Evolutionary conservation across 441 rosid species (phyloP).

Genomic region (Corymbia calophylla): DNA sequence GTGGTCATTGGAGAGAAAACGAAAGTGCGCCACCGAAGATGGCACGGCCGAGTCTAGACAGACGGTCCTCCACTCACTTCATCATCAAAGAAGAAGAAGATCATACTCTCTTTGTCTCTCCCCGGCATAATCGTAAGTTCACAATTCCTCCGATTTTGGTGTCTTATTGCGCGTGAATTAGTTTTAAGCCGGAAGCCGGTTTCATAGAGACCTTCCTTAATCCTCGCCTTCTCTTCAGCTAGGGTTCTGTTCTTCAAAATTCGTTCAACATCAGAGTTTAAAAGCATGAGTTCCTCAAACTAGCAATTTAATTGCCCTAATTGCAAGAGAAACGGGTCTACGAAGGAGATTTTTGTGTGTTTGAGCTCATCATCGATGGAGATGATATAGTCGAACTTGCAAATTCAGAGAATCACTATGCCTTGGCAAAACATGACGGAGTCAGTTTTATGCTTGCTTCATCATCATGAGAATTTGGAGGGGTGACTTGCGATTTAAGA

Average conservation of each 20-base stretch:
- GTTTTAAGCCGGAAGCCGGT: background rate
- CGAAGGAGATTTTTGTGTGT: too few species aligned
- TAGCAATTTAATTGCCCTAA: background rate
- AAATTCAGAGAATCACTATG: too few species aligned
- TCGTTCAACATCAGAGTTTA: background rate
- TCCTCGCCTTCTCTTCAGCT: background rate
- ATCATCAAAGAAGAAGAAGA: too few species aligned
- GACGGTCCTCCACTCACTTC: background rate
- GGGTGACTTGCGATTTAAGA: too few species aligned
- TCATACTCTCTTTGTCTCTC: background rate
- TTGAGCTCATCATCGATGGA: too few species aligned
- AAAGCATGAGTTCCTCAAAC: background rate
- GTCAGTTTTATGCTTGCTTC: too few species aligned
- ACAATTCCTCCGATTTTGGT: background rate
- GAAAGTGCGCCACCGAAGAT: background rate
- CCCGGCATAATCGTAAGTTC: background rate
- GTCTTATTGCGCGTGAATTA: background rate
- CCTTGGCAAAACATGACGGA: too few species aligned
- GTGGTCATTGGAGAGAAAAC: background rate
- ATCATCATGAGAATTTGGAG: too few species aligned
- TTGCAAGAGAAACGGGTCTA: too few species aligned
- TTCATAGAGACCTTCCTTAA: too few species aligned
- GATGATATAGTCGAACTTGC: too few species aligned
- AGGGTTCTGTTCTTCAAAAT: background rate
- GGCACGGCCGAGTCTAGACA: background rate